Evolutionary conservation across 768 basidiomycete species (phyloP).

Genomic region (Boletellus ananas): DNA sequence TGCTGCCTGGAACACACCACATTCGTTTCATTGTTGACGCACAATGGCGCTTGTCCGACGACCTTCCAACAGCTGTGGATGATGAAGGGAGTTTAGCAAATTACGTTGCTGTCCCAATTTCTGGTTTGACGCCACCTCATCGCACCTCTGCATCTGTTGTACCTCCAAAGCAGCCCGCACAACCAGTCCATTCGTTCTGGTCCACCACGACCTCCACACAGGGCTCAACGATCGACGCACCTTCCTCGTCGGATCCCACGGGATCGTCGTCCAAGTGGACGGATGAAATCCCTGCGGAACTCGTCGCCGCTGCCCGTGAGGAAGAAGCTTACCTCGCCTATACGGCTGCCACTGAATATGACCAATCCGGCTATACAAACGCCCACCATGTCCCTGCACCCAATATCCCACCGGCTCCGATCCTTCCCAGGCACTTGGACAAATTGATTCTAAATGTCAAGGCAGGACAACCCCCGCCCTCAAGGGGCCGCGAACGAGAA

Average conservation of each 20-base stretch:
- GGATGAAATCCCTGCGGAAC: constrained; percentile 67
- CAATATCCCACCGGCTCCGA: constrained; percentile 83
- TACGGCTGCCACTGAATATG: constrained; percentile 30
- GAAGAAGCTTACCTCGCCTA: constrained; percentile 72
- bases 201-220: constrained; percentile 36
- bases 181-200: constrained; percentile 42
- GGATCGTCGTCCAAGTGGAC: constrained; percentile 59
- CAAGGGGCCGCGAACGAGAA: constrained; percentile 33
- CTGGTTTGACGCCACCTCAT: constrained; percentile 31
- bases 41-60: constrained; percentile 72
- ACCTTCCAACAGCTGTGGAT: constrained; percentile 85
- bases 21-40: constrained; percentile 95
- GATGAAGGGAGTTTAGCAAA: constrained; percentile 94
- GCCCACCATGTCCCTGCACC: constrained; percentile 54
- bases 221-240: constrained; percentile 26
- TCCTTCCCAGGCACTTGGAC: constrained; percentile 86
- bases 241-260: constrained; percentile 28
- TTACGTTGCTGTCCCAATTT: constrained; percentile 62
- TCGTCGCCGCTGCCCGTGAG: constrained; percentile 74
- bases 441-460: constrained; percentile 82
- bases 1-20: constrained; percentile 89
- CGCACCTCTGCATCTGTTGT: constrained; percentile 34
- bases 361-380: constrained; percentile 35
- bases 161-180: constrained; percentile 23
- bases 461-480: constrained; percentile 31